phyloP scores from a whole-genome alignment of 2,329 filamentous ascomycete species.

The Colletotrichum sublineola region DNA sequence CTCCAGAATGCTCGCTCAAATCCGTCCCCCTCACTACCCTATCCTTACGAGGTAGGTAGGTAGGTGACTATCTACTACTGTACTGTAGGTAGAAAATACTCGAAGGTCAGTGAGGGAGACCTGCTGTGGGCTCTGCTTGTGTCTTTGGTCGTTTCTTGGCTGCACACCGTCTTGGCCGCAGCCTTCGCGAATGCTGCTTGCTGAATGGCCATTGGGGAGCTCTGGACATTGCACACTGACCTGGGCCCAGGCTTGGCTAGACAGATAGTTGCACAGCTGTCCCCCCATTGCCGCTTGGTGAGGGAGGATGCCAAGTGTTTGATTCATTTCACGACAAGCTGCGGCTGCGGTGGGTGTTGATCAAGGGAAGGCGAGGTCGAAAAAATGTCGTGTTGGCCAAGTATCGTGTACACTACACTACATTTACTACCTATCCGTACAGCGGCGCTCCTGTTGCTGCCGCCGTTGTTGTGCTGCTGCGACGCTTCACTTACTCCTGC shows the following conservation, averaged over 20 bases:
- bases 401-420: not conserved
- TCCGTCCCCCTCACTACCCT: too few species aligned
- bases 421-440: not conserved
- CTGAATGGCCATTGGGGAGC: slow-evolving; percentile 19
- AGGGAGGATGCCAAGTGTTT: slow-evolving; percentile 13
- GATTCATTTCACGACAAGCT: not conserved
- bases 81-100: not conserved
- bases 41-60: too few species aligned
- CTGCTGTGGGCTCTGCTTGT: not conserved
- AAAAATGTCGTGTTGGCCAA: not conserved
- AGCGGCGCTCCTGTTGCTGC: not conserved
- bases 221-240: slow-evolving; percentile 15
- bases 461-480: not conserved
- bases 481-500: not conserved
- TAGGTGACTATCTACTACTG: not conserved
- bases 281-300: not conserved
- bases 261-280: not conserved
- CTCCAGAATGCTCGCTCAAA: slow-evolving; percentile 16
- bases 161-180: slow-evolving; percentile 38
- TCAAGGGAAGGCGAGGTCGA: not conserved
- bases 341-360: not conserved
- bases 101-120: not conserved
- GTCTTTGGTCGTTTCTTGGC: slow-evolving; percentile 35
- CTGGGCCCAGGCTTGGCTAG: slow-evolving; percentile 32
- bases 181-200: slow-evolving; percentile 23